Evolutionary conservation across 164 flowering plant species (phyloP).

Genomic region (Sedum album): DNA sequence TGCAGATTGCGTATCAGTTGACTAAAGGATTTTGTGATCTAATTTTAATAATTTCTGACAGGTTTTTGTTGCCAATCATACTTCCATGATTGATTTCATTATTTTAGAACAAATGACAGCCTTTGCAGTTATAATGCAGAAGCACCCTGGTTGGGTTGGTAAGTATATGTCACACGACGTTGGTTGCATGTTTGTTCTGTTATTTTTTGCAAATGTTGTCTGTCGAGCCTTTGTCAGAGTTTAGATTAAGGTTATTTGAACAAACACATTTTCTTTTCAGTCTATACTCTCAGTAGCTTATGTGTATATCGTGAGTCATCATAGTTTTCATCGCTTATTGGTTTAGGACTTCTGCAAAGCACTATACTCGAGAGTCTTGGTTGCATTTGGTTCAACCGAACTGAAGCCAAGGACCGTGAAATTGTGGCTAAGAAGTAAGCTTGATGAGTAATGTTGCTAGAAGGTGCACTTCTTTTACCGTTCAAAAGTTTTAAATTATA

Average conservation of each 20-base stretch:
- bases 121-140: conserved; percentile 98
- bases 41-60: conserved; percentile 20
- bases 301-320: background rate
- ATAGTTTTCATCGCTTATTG: background rate
- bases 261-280: background rate
- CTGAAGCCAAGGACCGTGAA: conserved; percentile 91
- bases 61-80: conserved; percentile 97
- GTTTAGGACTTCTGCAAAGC: conserved; percentile 74
- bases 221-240: too few relatives aligned
- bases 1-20: background rate
- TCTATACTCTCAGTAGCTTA: background rate
- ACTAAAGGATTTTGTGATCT: background rate
- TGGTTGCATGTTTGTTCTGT: background rate
- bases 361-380: conserved; percentile 90
- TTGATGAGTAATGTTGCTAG: background rate
- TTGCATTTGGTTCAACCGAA: conserved; percentile 93
- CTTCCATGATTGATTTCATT: conserved; percentile 97
- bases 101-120: conserved; percentile 96
- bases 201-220: background rate
- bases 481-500: background rate
- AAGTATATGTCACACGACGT: conserved; percentile 18
- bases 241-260: too few relatives aligned
- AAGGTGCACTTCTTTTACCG: background rate
- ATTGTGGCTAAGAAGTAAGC: conserved; percentile 78
- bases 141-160: conserved; percentile 99